Evolutionary conservation across 768 basidiomycete species (phyloP), one percentile per base, ranked within the genome.

Genomic region (Scleroderma bovista): DNA sequence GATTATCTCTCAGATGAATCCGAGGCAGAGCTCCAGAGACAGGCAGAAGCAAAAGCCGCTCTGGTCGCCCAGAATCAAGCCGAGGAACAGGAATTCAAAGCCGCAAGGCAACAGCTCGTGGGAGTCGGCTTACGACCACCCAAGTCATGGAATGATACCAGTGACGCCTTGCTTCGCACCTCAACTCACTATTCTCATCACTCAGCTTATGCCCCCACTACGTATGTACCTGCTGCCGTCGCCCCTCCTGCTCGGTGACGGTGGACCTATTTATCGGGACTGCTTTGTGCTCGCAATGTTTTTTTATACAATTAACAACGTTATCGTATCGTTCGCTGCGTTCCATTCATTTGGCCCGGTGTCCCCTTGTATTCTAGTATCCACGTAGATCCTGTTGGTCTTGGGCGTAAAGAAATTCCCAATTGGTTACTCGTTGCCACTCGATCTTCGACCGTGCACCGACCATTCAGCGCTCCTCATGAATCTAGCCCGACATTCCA

Each of bases 1-100:
- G 90, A 93, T 63, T 93, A 93, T 64, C 69, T 91, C 26, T 91
- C 88, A n/a, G 89, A 91, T 61, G 89, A 93, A 68, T 91, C 88
- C n/a, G 89, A 93, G 60, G 88, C 83, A 23, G 89, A 93, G 63
- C 67, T 93, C 48, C 89, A 93, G 67, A 75, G 87, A 51, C 88
- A 92, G 66, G 89, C 89, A 5, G 90, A 92, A 60, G 81, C 80
- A 19, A 81, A 79, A 53, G 89, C 89, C 4, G 86, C 83, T 6
- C 64, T 87, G 38, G 68, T 87, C 15, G 88, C 86, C n/a, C 85
- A 89, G 69, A 86, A 78, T 52, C 83, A 86, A 58, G 78, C 81
- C 40, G 88, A 91, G 64, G 88, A 91, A 62, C 71, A 77, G 53
- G 88, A 91, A 61, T 91, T 91, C 70, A 84, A 79, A 63, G 82